Evolutionary conservation across 2,329 filamentous ascomycete species (phyloP).

Genomic region (Diaporthe ilicicola): DNA sequence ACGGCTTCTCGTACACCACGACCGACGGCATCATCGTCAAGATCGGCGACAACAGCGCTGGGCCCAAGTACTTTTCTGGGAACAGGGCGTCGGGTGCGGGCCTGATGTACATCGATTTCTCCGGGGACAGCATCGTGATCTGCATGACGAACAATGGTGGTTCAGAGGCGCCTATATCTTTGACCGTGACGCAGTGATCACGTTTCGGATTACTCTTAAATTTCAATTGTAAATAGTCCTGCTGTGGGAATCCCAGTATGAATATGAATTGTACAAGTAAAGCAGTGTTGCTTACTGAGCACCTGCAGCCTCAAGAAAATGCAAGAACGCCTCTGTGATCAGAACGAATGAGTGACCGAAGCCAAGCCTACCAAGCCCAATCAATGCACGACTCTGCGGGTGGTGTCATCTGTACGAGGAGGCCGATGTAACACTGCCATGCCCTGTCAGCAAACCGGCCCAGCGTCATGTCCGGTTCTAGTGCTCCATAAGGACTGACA

Average conservation of each 20-base stretch:
- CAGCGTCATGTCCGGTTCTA: background rate
- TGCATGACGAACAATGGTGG: slow-evolving; percentile 7
- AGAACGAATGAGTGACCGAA: background rate
- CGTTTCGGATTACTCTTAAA: background rate
- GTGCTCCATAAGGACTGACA: slow-evolving; percentile 6
- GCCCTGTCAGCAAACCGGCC: background rate
- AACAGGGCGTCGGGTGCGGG: background rate
- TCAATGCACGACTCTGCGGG: too few species aligned
- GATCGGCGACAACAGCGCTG: slow-evolving; percentile 1
- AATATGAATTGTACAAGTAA: background rate
- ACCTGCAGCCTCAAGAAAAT: background rate
- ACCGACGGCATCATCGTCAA: background rate
- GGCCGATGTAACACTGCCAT: slow-evolving; percentile 7
- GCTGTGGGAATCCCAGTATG: background rate
- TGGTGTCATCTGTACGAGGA: too few species aligned
- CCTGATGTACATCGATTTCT: slow-evolving; percentile 10
- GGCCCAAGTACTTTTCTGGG: slow-evolving; percentile 14
- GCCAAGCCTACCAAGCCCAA: too few species aligned
- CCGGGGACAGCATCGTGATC: background rate
- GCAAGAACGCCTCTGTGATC: background rate
- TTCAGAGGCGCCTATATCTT: background rate
- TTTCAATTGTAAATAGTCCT: background rate
- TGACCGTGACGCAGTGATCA: slow-evolving; percentile 8
- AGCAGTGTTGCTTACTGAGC: background rate
- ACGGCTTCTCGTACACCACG: slow-evolving; percentile 7